A percentile compares a stretch with the other conserved stretches of the same genome.
Evolutionary conservation across 2,329 filamentous ascomycete genomes (phyloP).

Genomic region (Aspergillus tamarii): DNA sequence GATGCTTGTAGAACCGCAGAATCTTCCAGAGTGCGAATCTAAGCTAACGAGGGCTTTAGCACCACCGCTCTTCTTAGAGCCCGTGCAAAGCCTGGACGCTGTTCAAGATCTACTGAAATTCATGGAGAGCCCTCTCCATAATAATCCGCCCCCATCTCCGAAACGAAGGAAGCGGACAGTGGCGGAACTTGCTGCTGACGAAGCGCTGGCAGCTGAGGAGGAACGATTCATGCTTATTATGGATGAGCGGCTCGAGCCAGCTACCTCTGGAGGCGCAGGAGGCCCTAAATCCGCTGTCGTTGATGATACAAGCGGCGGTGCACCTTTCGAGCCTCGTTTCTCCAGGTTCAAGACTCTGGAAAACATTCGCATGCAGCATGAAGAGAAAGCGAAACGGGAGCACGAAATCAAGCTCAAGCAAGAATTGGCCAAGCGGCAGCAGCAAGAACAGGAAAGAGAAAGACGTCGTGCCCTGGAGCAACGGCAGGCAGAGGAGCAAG

Average conservation of each 20-base stretch:
- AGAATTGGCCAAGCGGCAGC: constrained; percentile 53
- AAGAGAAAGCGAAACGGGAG: constrained; percentile 64
- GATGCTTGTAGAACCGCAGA: constrained; percentile 75
- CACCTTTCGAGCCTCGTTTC: constrained; percentile 83
- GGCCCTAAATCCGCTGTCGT: constrained; percentile 66
- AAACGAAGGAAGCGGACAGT: constrained; percentile 92
- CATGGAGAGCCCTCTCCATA: constrained; percentile 76
- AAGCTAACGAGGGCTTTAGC: constrained; percentile 74
- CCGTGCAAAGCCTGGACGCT: constrained; percentile 70
- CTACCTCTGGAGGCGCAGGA: constrained; percentile 60
- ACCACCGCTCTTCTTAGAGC: constrained; percentile 75
- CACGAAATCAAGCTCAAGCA: constrained; percentile 52
- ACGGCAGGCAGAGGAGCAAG: constrained; percentile 48
- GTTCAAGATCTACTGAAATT: constrained; percentile 72
- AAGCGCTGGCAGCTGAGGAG: constrained; percentile 84
- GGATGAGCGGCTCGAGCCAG: constrained; percentile 77
- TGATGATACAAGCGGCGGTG: constrained; percentile 71
- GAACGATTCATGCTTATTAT: constrained; percentile 92
- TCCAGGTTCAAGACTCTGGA: constrained; percentile 90
- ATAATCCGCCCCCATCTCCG: constrained; percentile 74
- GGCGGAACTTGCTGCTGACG: constrained; percentile 92
- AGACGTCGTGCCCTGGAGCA: constrained; percentile 50
- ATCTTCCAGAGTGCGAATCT: constrained; percentile 75
- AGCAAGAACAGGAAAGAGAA: constrained; percentile 53
- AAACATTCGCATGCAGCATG: constrained; percentile 76